Evolutionary conservation across 139 green algal genomes (phyloP), one percentile per base, ranked within the genome.

Genomic region (Micractinium sp.): DNA sequence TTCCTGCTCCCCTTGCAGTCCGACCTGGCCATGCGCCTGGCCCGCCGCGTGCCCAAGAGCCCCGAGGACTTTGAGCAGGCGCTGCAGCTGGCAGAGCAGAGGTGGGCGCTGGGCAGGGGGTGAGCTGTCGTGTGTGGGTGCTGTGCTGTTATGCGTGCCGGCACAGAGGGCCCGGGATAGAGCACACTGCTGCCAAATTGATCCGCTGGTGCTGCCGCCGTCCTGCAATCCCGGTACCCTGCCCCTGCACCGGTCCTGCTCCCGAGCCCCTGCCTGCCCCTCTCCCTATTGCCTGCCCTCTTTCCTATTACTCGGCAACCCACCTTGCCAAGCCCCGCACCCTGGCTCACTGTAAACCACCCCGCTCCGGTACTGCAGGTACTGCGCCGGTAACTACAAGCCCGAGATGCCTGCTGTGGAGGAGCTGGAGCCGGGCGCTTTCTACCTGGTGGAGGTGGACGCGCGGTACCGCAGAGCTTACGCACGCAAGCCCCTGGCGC

Each of bases 401-500:
- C 85, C 85, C 19, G 85, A 88, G 71, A 41, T 81, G 85, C 85
- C 90, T 13, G 5, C 69, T 0, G 25, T 94, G 20, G 89, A 92
- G 9, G 86, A 94, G 14, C 87, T 97, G 71, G 76, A 76, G 29
- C 53, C 77, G 3, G 95, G 94, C 14, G 90, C 91, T 13, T 97
- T 93, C 69, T 95, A 96, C 81, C 90, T 98, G 73, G 75, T 61
- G 3, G 60, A 86, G n/a, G 93, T 98, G 71, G 95, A 98, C 56
- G 91, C 92, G 13, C 47, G 88, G 3, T 93, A 93, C 73, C 89
- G 93, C 33, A 66, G 96, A 29, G 83, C 82, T 18, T 98, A 98
- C 86, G 88, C 75, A 31, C 87, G 89, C 69, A 92, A 87, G 86
- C 60, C 85, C 38, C 27, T 13, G 2, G 31, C 71, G 33, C 35